phyloP scores from a whole-genome alignment of 2,329 filamentous ascomycete genomes.

The Phoma herbarum region DNA sequence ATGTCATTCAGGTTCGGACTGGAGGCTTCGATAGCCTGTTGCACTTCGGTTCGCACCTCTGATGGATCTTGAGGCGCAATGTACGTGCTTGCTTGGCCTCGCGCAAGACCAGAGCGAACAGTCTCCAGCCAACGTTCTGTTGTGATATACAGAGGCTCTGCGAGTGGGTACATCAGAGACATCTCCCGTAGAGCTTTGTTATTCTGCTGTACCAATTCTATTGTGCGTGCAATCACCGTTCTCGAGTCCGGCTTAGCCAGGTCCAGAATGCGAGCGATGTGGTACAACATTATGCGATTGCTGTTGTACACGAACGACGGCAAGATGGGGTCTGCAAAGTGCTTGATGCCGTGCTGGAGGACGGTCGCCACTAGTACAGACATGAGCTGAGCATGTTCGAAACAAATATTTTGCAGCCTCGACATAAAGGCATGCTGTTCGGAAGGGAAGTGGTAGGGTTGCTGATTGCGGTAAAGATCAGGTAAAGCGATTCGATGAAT shows the following conservation, averaged over 20 bases:
- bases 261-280: constrained; percentile 43
- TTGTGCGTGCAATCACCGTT: constrained; percentile 37
- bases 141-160: constrained; percentile 42
- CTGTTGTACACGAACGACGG: constrained; percentile 48
- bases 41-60: constrained; percentile 33
- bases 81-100: constrained; percentile 39
- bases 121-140: constrained; percentile 46
- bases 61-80: constrained; percentile 43
- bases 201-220: constrained; percentile 45
- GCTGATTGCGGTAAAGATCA: constrained; percentile 43
- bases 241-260: constrained; percentile 37
- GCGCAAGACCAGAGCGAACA: constrained; percentile 40
- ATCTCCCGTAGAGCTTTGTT: constrained; percentile 43
- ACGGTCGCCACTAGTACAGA: constrained; percentile 40
- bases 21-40: constrained; percentile 34
- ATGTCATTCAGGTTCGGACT: constrained; percentile 14
- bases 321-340: constrained; percentile 46
- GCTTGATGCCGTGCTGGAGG: constrained; percentile 43
- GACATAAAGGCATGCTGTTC: constrained; percentile 38
- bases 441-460: constrained; percentile 41
- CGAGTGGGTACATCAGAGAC: constrained; percentile 44
- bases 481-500: constrained; percentile 44
- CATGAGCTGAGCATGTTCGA: constrained; percentile 45
- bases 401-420: constrained; percentile 40
- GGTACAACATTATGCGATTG: constrained; percentile 47